phyloP scores from a whole-genome alignment of 2,329 filamentous ascomycete genomes.

The Aphanoascus verrucosus region DNA sequence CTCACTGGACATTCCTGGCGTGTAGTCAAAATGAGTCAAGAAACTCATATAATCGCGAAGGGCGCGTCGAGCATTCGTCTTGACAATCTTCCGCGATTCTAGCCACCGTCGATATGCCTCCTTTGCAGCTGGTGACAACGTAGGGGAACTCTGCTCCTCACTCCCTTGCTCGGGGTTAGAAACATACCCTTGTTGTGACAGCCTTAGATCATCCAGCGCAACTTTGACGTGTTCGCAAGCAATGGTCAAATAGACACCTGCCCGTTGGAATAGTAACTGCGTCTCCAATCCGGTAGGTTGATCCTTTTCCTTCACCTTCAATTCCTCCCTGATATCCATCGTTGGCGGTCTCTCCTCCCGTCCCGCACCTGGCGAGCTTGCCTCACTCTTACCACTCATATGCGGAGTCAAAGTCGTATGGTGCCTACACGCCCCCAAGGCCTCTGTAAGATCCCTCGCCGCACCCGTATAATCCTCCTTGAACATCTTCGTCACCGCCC shows the following conservation, averaged over 20 bases:
- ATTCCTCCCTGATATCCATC: constrained; percentile 40
- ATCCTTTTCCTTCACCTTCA: constrained; percentile 48
- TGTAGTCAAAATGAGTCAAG: constrained; percentile 66
- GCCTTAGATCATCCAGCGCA: constrained; percentile 42
- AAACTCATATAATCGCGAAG: constrained; percentile 64
- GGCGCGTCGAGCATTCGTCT: constrained; percentile 63
- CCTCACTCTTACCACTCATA: constrained; percentile 38
- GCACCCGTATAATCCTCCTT: constrained; percentile 64
- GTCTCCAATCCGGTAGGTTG: constrained; percentile 65
- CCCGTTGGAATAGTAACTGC: constrained; percentile 67
- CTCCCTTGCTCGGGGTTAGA: background rate
- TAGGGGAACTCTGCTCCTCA: constrained; percentile 12
- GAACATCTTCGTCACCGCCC: constrained; percentile 63
- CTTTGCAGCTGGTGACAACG: constrained; percentile 37
- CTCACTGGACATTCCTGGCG: constrained; percentile 55
- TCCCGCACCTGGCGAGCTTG: constrained; percentile 37
- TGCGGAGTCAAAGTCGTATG: constrained; percentile 46
- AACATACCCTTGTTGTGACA: constrained; percentile 13
- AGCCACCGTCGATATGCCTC: constrained; percentile 40
- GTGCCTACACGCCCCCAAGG: constrained; percentile 47
- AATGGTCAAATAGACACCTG: constrained; percentile 58
- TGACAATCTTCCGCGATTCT: constrained; percentile 58
- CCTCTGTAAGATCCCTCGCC: constrained; percentile 57
- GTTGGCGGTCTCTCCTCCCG: constrained; percentile 30
- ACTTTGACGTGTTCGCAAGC: constrained; percentile 55